Base-by-base conservation (phyloP, 78 protist species). In the Carpediemonas membranifera region DNA sequence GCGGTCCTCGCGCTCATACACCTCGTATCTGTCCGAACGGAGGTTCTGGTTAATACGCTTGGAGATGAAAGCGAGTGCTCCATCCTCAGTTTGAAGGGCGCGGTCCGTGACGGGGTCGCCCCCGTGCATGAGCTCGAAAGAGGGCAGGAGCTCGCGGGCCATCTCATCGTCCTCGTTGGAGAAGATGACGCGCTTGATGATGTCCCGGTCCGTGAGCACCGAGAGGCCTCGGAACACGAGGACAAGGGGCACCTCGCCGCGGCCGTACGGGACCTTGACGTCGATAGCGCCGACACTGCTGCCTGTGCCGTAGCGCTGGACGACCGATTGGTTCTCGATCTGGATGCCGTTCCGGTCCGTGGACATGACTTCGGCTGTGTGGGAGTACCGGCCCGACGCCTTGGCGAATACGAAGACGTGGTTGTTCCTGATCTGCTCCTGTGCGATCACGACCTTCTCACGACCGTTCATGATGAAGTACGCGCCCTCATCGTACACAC, bases 381-480 rank as follows among this genome's bases (percentile, higher is more conserved):
- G 76, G 15, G 84, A 43, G 59, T 78, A 77, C 66, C 13, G 7
- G 35, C 57, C 65, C 44, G 1, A 50, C 0, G 50, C 7, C 58
- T 74, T 64, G 30, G 77, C 56, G 70, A 88, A 94, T 19, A 93
- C 92, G 36, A 80, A 90, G 11, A 93, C 94, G n/a, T 83, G 78
- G 71, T 97, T 95, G 68, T 56, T 24, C 24, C 87, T 41, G 21
- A 41, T 41, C 47, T 5, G 9, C 47, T 41, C 47, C 47, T 41
- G 99, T 1, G 98, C 97, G 30, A 97, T 77, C 58, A 90, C 84
- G 44, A 85, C 98, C 77, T 93, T 92, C 65, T 97, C 99, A 13
- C 82, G 30, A 37, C 99, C 99, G 81, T 93, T 95, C 71, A 94
- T 87, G 28, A 97, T 78, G 34, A 97, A 97, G 82, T 97, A 97